Conservation (phyloP, 257 asterid genomes). For the Nicotiana knightiana region DNA sequence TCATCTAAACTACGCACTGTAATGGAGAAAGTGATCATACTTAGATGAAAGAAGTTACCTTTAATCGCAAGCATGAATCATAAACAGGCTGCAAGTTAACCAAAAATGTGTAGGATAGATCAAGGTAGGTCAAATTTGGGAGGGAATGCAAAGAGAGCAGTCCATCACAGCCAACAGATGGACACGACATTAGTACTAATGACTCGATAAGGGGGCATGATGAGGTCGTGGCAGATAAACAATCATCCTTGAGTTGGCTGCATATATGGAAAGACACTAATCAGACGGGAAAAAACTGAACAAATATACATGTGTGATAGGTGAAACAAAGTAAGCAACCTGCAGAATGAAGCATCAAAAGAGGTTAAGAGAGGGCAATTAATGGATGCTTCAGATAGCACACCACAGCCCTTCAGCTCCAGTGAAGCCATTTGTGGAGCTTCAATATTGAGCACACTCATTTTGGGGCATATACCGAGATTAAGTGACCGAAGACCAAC, state of each 20-base stretch:
- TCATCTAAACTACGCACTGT: neutral
- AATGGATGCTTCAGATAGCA: conserved; percentile 70
- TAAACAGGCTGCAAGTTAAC: conserved; percentile 77
- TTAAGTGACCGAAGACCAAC: conserved; percentile 90
- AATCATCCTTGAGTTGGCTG: conserved; percentile 94
- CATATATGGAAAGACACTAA: neutral
- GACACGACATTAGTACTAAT: conserved; percentile 88
- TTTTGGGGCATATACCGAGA: conserved; percentile 95
- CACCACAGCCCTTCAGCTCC: conserved; percentile 97
- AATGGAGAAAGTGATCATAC: neutral
- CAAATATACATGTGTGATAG: neutral
- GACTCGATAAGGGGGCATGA: conserved; percentile 82
- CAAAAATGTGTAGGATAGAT: conserved; percentile 88
- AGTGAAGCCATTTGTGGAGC: conserved; percentile 89
- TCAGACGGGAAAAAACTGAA: neutral
- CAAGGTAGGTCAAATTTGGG: conserved; percentile 70
- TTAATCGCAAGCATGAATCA: conserved; percentile 58
- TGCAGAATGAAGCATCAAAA: conserved; percentile 97
- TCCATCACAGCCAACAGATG: conserved; percentile 80
- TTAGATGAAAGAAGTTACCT: conserved; percentile 42
- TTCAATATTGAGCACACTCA: conserved; percentile 61
- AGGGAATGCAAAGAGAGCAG: conserved; percentile 62
- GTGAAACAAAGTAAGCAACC: conserved; percentile 32
- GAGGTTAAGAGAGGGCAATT: conserved; percentile 79
- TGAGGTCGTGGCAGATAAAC: conserved; percentile 76